phyloP scores from a whole-genome alignment of 176 grass and related monocot genomes.

The Cenchrus fungigraminus region DNA sequence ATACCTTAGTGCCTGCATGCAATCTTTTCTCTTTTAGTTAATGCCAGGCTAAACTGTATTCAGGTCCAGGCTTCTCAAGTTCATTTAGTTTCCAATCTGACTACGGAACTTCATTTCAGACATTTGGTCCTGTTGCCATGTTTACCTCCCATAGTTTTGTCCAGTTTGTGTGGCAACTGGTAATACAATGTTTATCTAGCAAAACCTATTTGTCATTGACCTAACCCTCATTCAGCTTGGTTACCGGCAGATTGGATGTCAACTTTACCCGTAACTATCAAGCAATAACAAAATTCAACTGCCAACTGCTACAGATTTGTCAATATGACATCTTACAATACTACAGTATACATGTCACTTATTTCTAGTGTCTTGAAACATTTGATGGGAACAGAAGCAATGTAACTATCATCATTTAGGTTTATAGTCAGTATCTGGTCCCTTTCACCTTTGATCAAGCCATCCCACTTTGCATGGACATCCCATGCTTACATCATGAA shows the following conservation, averaged over 20 bases:
- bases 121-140: background rate
- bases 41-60: background rate
- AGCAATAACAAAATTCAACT: slow-evolving; percentile 19
- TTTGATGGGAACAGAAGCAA: background rate
- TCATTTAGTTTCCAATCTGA: background rate
- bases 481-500: background rate
- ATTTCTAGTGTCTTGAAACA: background rate
- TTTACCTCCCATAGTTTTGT: background rate
- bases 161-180: background rate
- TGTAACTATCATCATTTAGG: background rate
- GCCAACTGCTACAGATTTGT: background rate
- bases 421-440: background rate
- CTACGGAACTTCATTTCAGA: background rate
- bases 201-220: background rate
- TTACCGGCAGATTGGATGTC: background rate
- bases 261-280: background rate
- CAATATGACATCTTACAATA: background rate
- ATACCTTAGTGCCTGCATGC: background rate
- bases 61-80: background rate
- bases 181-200: slow-evolving; percentile 13
- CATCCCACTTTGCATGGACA: slow-evolving; percentile 12
- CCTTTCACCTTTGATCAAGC: background rate
- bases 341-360: background rate
- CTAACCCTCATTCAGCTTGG: background rate
- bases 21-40: background rate